Evolutionary conservation across 495 filamentous ascomycete species (phyloP).

Genomic region (Penicillium pulvis): DNA sequence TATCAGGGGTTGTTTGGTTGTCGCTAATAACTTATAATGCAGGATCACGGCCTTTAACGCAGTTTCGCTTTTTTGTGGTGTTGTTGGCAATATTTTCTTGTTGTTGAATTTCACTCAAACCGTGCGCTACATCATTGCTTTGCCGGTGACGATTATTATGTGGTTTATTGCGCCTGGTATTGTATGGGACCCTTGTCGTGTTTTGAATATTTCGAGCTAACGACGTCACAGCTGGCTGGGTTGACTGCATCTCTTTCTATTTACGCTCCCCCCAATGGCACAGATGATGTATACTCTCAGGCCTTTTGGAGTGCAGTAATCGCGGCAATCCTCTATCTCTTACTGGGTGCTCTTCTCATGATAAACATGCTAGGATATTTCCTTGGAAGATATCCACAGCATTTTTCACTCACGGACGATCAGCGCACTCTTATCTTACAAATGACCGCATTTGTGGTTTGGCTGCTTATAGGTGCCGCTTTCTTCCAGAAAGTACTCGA

Average conservation of each 20-base stretch:
- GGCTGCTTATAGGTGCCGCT: conserved; percentile 61
- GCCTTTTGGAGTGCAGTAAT: conserved; percentile 79
- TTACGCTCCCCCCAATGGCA: conserved; percentile 59
- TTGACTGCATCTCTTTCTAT: conserved; percentile 62
- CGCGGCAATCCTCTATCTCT: conserved; percentile 64
- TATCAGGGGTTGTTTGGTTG: neutral
- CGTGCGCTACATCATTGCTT: conserved; percentile 75
- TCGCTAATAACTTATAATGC: neutral
- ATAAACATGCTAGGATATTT: conserved; percentile 81
- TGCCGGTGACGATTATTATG: conserved; percentile 66
- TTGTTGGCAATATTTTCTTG: conserved; percentile 72
- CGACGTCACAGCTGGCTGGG: conserved; percentile 54
- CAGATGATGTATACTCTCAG: conserved; percentile 66
- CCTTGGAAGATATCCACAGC: conserved; percentile 74
- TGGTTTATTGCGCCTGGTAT: conserved; percentile 70
- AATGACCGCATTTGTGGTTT: conserved; percentile 63
- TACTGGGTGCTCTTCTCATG: conserved; percentile 65
- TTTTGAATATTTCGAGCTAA: conserved; percentile 6
- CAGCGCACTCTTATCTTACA: conserved; percentile 69
- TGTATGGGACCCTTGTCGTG: conserved; percentile 43
- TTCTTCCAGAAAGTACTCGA: conserved; percentile 54
- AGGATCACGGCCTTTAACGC: conserved; percentile 62
- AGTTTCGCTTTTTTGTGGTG: conserved; percentile 63
- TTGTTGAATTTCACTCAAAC: conserved; percentile 81
- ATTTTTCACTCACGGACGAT: conserved; percentile 71